Conservation (phyloP, 106 monocot species). For the Dioscorea alata region DNA sequence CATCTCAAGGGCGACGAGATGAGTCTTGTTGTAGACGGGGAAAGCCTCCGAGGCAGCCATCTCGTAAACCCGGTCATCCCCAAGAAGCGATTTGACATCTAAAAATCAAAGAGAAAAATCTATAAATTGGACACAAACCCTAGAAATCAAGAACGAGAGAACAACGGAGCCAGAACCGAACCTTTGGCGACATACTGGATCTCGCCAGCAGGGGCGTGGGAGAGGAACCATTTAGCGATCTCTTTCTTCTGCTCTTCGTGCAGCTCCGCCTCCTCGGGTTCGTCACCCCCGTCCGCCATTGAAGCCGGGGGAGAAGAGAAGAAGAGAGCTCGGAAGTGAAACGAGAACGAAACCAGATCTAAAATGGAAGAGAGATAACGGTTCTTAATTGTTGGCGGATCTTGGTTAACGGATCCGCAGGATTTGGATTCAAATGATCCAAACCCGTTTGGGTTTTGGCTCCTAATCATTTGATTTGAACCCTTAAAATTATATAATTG, state of each 20-base stretch:
- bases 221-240: constrained; percentile 92
- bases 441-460: no score
- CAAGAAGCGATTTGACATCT: constrained; percentile 62
- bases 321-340: no score
- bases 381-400: no score
- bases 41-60: constrained; percentile 69
- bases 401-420: no score
- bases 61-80: constrained; percentile 57
- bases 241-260: constrained; percentile 70
- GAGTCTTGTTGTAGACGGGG: constrained; percentile 70
- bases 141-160: background rate
- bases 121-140: background rate
- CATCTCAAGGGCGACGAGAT: constrained; percentile 60
- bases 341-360: no score
- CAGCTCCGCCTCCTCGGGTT: constrained; percentile 30
- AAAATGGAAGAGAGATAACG: no score
- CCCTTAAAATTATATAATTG: no score
- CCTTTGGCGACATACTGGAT: constrained; percentile 95
- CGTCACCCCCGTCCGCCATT: constrained; percentile 62
- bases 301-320: background rate
- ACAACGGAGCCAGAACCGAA: constrained; percentile 10
- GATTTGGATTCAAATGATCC: no score
- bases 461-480: no score
- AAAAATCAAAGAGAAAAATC: background rate
- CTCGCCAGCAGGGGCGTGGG: constrained; percentile 85